Percentiles rank a stretch among this genome's conserved stretches.
These are phyloP conservation scores for Penicillium nucicola DNA, from an alignment of 495 filamentous ascomycete species.

Conservation along the genomic window DNA sequence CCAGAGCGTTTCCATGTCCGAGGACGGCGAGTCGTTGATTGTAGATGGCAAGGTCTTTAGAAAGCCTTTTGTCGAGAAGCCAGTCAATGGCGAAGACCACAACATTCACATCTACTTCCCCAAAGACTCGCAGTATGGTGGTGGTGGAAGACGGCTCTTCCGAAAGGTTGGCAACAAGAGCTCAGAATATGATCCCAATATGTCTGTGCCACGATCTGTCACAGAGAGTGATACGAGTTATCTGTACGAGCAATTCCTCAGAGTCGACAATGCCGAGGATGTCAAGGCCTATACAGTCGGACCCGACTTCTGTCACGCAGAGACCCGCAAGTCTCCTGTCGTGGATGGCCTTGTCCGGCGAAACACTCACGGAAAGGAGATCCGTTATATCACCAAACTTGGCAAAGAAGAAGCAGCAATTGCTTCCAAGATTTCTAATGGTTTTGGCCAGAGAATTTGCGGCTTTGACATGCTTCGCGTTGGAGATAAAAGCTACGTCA, in stretches of 20 bases:
- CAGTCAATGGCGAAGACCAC: slow-evolving; percentile 96
- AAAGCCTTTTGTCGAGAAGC: slow-evolving; percentile 98
- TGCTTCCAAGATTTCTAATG: slow-evolving; percentile 82
- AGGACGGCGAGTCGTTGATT: slow-evolving; percentile 80
- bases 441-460: slow-evolving; percentile 93
- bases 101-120: slow-evolving; percentile 98
- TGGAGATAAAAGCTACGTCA: slow-evolving; percentile 88
- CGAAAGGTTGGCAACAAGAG: slow-evolving; percentile 98
- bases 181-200: slow-evolving; percentile 79
- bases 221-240: slow-evolving; percentile 77
- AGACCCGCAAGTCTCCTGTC: slow-evolving; percentile 94
- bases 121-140: slow-evolving; percentile 66
- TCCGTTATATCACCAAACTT: slow-evolving; percentile 88
- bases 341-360: slow-evolving; percentile 94
- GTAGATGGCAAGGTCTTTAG: slow-evolving; percentile 79
- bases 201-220: slow-evolving; percentile 74
- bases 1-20: slow-evolving; percentile 73
- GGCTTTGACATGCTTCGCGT: slow-evolving; percentile 93
- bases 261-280: slow-evolving; percentile 93
- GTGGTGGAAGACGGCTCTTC: slow-evolving; percentile 88
- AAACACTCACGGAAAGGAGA: slow-evolving; percentile 95
- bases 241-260: slow-evolving; percentile 95
- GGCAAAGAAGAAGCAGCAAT: slow-evolving; percentile 78
- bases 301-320: slow-evolving; percentile 88
- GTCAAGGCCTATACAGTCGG: slow-evolving; percentile 99